These are phyloP conservation scores for Metrosideros polymorpha DNA, from an alignment of 441 rosid genomes.

Conservation along the genomic window DNA sequence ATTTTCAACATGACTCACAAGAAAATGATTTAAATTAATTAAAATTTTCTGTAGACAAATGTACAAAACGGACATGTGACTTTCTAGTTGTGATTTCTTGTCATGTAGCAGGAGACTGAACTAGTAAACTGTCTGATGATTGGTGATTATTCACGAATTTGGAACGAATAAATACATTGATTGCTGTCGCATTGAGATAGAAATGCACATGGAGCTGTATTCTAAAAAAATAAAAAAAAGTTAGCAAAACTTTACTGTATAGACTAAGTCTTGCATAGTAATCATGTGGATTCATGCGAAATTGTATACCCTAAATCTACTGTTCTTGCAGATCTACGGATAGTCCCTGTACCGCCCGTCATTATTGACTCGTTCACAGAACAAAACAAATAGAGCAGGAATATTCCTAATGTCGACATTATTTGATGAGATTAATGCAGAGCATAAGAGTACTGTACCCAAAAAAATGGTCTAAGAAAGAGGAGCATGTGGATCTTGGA, in stretches of 20 bases:
- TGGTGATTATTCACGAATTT: not conserved
- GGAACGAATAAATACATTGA: not conserved
- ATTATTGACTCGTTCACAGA: not conserved
- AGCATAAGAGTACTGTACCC: not conserved
- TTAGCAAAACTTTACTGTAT: not conserved
- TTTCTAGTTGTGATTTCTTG: not conserved
- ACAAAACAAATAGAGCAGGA: not conserved
- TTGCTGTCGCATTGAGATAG: not conserved
- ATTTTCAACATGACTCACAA: not conserved
- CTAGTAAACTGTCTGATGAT: not conserved
- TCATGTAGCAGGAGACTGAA: not conserved
- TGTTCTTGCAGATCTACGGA: not conserved
- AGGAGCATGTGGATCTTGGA: not conserved
- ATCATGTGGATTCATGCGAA: not conserved
- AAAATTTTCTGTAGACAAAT: not conserved
- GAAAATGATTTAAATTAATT: not conserved
- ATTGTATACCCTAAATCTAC: not conserved
- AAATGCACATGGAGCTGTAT: not conserved
- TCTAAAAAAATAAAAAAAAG: not conserved
- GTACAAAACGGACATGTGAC: not conserved
- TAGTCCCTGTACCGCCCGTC: not conserved
- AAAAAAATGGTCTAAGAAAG: too few species aligned
- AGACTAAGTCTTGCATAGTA: not conserved
- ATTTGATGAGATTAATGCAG: not conserved
- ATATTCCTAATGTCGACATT: not conserved